Percentiles rank a stretch among this genome's conserved stretches.
These are phyloP conservation scores for Zasmidium citrigriseum DNA, from an alignment of 2,329 filamentous ascomycete species.

Conservation along the genomic window DNA sequence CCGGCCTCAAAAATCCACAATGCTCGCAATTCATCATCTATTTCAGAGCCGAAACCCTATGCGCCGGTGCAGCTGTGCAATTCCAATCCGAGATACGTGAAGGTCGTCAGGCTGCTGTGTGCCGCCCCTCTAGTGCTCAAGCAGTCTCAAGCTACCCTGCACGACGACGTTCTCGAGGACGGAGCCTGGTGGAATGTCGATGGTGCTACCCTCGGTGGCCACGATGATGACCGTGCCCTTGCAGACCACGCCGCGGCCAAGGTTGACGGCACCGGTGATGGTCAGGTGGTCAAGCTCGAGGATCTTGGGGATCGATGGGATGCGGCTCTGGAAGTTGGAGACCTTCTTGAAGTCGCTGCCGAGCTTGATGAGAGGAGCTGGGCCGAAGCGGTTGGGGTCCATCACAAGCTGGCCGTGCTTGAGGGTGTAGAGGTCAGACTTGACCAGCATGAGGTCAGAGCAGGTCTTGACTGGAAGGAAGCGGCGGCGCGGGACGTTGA, in stretches of 20 bases:
- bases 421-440: conserved; percentile 97
- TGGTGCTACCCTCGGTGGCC: conserved; percentile 94
- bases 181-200: conserved; percentile 94
- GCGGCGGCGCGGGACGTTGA: conserved; percentile 94
- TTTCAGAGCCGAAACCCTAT: conserved; percentile 1
- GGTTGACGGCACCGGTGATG: conserved; percentile 95
- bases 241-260: conserved; percentile 90
- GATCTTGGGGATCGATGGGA: conserved; percentile 85
- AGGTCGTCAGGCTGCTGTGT: not conserved
- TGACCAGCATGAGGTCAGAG: conserved; percentile 99
- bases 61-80: conserved; percentile 8
- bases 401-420: conserved; percentile 98
- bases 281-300: conserved; percentile 93
- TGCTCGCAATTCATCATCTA: not conserved
- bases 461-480: conserved; percentile 99
- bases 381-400: conserved; percentile 93
- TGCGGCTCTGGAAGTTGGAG: conserved; percentile 89
- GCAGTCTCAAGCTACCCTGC: conserved; percentile 83
- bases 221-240: conserved; percentile 99
- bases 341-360: conserved; percentile 99
- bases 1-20: not conserved
- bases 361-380: conserved; percentile 97
- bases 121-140: conserved; percentile 59
- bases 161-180: conserved; percentile 99
- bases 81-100: not conserved